Evolutionary conservation across 2,329 filamentous ascomycete genomes (phyloP).

Genomic region (Teratosphaeria viscida): DNA sequence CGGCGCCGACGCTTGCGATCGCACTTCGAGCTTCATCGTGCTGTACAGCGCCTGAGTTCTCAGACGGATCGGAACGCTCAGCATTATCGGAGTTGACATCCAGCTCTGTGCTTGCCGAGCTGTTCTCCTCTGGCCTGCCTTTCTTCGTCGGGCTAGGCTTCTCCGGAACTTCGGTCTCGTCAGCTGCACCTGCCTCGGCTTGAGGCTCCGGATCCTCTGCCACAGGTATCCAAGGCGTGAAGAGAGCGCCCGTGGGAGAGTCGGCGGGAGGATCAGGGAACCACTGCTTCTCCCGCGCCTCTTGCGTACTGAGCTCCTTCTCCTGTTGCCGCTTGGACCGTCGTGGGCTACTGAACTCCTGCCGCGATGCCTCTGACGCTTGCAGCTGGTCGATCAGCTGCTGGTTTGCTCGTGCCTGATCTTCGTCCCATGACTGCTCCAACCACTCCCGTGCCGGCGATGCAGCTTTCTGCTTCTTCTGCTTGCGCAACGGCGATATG

Average conservation of each 20-base stretch:
- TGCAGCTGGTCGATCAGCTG: background rate
- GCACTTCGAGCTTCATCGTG: background rate
- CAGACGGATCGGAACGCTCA: background rate
- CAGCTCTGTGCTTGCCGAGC: background rate
- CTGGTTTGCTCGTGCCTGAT: background rate
- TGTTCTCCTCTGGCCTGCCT: background rate
- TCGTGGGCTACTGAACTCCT: background rate
- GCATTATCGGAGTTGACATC: background rate
- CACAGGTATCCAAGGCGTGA: background rate
- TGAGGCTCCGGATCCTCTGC: background rate
- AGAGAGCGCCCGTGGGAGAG: background rate
- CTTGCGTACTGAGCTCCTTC: background rate
- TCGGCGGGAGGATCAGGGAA: background rate
- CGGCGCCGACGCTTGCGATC: background rate
- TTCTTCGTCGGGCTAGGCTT: background rate
- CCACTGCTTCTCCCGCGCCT: background rate
- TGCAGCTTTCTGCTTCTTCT: background rate
- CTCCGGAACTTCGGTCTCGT: background rate
- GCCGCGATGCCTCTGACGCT: background rate
- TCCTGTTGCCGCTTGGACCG: background rate
- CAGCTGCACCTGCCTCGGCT: background rate
- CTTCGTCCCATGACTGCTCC: background rate
- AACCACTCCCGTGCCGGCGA: background rate
- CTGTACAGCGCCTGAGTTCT: background rate
- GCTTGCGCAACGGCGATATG: conserved; percentile 1